Evolutionary conservation across 768 basidiomycete genomes (phyloP).

Genomic region (Filobasidium wieringae): DNA sequence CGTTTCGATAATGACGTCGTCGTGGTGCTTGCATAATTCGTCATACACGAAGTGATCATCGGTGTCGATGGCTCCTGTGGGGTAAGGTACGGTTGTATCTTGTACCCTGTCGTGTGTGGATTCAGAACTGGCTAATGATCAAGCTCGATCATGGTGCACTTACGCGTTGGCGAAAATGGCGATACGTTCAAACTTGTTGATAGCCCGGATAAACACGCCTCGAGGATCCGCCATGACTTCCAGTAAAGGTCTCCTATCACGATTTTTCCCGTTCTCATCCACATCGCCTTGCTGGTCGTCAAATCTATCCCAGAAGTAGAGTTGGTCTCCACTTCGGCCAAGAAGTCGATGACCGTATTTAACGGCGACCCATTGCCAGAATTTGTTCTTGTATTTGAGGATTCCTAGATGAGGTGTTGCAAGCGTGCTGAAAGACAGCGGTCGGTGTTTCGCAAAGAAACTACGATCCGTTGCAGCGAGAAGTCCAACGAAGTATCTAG

Average conservation of each 20-base stretch:
- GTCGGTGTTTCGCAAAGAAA: conserved; percentile 27
- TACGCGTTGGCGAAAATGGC: conserved; percentile 34
- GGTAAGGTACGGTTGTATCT: conserved; percentile 8
- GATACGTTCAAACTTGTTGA: conserved; percentile 28
- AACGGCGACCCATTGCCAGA: background rate
- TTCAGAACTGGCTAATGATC: background rate
- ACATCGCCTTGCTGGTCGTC: background rate
- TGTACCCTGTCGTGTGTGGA: background rate
- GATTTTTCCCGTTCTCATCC: conserved; percentile 3
- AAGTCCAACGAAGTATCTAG: conserved; percentile 31
- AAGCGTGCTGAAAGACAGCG: conserved; percentile 30
- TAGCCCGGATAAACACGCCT: conserved; percentile 28
- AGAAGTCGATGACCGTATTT: background rate
- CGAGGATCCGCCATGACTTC: conserved; percentile 33
- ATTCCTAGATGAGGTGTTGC: conserved; percentile 35
- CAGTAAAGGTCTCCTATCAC: conserved; percentile 23
- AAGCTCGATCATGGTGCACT: conserved; percentile 1
- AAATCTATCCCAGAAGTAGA: conserved; percentile 31
- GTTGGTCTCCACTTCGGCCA: conserved; percentile 24
- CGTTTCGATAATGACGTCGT: conserved; percentile 9
- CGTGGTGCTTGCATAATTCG: background rate
- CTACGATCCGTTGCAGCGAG: conserved; percentile 20
- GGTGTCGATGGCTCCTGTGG: conserved; percentile 9
- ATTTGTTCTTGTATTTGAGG: conserved; percentile 21
- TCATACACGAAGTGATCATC: conserved; percentile 10